Evolutionary conservation across 2,329 filamentous ascomycete genomes (phyloP), one percentile per base, ranked within the genome.

Genomic region (Trichoderma sp.): DNA sequence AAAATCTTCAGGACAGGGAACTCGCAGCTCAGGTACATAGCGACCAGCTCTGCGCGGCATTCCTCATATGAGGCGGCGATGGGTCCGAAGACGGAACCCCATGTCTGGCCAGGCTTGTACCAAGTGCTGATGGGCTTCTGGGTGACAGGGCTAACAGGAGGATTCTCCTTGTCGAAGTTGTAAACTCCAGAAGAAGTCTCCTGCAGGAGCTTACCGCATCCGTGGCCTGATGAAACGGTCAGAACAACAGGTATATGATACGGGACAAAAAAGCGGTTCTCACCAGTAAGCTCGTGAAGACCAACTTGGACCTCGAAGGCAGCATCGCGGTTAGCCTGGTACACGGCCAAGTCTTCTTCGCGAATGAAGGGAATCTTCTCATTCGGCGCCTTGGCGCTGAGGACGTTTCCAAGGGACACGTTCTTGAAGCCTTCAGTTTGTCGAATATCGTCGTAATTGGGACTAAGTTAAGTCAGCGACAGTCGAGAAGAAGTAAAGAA

Each of bases 271-370:
- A 3, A 19, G 17, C 30, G 30, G 9, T 43, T 7, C 74, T 67
- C 70, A 80, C 79, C 83, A 73, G 80, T 87, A 59, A 97, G 86
- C 75, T 97, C 93, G 77, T 98, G 94, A 21, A 98, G 88, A 26
- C 93, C 94, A 56, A 99, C 94, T 78, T 98, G 93, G 2, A 97
- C 92, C 77, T 98, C 94, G 72, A 98, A 98, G 0, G 94, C 89
- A 7, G 86, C 85, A 72, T 97, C 93, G 12, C 92, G 90, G 77
- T 92, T 93, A 74, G 90, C 90, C 71, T 90, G 85, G 77, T 90
- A 98, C 5, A 96, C 75, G 2, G 87, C 85, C 24, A 95, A 82
- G 72, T 98, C 94, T 51, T 85, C 83, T 2, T 91, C 87, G 15
- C 87, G 83, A 72, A 99, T 93, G 78, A 98, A 97, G 0, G 94